A percentile compares a stretch with the other conserved stretches of the same genome.
phyloP scores from a whole-genome alignment of 495 filamentous ascomycete species.

The Thozetella sp. region DNA sequence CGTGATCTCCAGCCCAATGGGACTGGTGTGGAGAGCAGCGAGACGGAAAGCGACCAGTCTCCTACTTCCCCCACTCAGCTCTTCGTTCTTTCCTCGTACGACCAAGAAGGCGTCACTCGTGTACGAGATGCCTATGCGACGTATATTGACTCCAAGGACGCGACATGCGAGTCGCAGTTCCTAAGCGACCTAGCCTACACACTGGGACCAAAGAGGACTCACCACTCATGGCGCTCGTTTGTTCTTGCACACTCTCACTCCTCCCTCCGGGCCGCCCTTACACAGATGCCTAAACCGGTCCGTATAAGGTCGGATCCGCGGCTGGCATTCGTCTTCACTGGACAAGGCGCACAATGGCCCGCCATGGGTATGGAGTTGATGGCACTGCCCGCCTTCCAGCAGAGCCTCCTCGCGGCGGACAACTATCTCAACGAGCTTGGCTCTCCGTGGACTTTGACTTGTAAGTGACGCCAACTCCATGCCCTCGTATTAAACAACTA shows the following conservation, averaged over 20 bases:
- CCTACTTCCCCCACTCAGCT: neutral
- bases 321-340: slow-evolving; percentile 29
- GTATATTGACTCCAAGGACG: neutral
- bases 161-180: neutral
- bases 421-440: slow-evolving; percentile 19
- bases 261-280: slow-evolving; percentile 5
- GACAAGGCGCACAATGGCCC: slow-evolving; percentile 41
- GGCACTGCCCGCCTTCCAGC: slow-evolving; percentile 18
- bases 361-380: slow-evolving; percentile 46
- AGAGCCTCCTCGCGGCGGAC: slow-evolving; percentile 17
- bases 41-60: neutral
- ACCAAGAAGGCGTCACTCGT: neutral
- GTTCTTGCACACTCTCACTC: slow-evolving; percentile 12
- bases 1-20: neutral
- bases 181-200: neutral
- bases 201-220: neutral
- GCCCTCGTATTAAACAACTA: neutral
- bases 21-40: neutral
- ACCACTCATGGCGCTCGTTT: slow-evolving; percentile 18
- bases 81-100: neutral
- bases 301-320: slow-evolving; percentile 6
- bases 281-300: slow-evolving; percentile 3
- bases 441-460: slow-evolving; percentile 28
- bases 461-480: neutral
- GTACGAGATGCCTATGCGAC: neutral